Evolutionary conservation across 257 asterid genomes (phyloP), one percentile per base, ranked within the genome.

Genomic region (Oldenlandia corymbosa): DNA sequence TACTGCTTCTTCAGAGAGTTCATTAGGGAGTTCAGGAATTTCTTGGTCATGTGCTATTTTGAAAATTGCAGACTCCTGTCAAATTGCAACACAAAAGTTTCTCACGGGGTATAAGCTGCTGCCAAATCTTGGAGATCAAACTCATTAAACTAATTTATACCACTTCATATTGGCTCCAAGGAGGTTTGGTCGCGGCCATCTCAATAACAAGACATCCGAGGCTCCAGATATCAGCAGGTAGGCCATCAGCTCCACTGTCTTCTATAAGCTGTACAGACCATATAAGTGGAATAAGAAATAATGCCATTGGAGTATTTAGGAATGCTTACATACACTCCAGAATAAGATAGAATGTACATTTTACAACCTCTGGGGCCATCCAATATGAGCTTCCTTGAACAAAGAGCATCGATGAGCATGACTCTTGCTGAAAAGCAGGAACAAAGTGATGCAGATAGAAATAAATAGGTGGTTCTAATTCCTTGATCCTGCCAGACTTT

Each of bases 171-270:
- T 87, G 85, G 74, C 85, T 68, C 82, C 92, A 84, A 52, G 87
- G 91, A 48, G 91, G 85, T 73, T 85, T 78, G 51, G 88, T 53
- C n/a, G 93, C 78, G 62, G 87, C 88, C 95, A 88, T 88, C 75
- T 88, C 90, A 60, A 85, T 56, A 68, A 83, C 75, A 28, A 90
- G 79, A 78, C 95, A 88, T 13, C 91, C 94, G 23, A 85, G 85
- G 82, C 95, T 85, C 94, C 94, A 88, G 67, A 85, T 73, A 74
- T 88, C 95, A 68, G 78, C 91, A n/a, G 85, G 81, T 14, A 85
- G 78, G 75, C 63, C 80, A 73, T 71, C 71, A 63, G 83, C 77
- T 47, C 76, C 66, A 18, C 82, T 54, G 68, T 81, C 80, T 55
- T 45, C 72, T 54, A 81, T 75, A 64, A 87, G 76, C 92, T 84